Evolutionary conservation across 768 basidiomycete species (phyloP).

Genomic region (Lactarius sp.): DNA sequence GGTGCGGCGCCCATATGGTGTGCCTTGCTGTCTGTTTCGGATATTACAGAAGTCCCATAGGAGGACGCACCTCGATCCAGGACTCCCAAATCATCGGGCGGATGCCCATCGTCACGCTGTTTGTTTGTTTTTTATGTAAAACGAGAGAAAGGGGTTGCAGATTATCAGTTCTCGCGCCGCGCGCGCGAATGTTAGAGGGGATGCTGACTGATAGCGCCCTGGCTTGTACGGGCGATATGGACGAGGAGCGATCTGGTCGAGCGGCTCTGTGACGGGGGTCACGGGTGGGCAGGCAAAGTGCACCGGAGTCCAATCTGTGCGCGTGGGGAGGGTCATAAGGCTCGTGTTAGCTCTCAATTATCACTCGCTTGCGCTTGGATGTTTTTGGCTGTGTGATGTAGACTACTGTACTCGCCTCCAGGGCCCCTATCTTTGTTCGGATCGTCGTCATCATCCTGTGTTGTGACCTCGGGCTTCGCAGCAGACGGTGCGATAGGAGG

Average conservation of each 20-base stretch:
- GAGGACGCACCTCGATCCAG: constrained; percentile 59
- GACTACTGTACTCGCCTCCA: constrained; percentile 28
- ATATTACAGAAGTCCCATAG: background rate
- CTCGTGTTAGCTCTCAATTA: background rate
- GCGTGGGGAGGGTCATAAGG: too few species aligned
- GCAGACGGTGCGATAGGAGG: background rate
- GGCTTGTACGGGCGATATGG: constrained; percentile 63
- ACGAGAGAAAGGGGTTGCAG: background rate
- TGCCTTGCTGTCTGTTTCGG: background rate
- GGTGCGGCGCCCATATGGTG: background rate
- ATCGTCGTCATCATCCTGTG: background rate
- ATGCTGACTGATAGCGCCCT: constrained; percentile 52
- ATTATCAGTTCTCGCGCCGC: background rate
- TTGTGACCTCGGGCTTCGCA: background rate
- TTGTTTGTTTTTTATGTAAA: background rate
- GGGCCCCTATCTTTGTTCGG: constrained; percentile 27
- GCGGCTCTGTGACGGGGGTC: constrained; percentile 36
- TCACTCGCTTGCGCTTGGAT: background rate
- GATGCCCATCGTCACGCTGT: constrained; percentile 66
- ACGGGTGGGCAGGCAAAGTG: constrained; percentile 49
- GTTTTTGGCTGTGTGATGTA: background rate
- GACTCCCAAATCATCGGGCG: constrained; percentile 62
- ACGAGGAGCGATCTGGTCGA: constrained; percentile 47
- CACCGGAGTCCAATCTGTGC: constrained; percentile 49
- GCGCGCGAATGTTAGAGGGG: background rate